These are phyloP conservation scores for Craspedostauros australis DNA, from an alignment of 108 stramenopile genomes.

Conservation along the genomic window DNA sequence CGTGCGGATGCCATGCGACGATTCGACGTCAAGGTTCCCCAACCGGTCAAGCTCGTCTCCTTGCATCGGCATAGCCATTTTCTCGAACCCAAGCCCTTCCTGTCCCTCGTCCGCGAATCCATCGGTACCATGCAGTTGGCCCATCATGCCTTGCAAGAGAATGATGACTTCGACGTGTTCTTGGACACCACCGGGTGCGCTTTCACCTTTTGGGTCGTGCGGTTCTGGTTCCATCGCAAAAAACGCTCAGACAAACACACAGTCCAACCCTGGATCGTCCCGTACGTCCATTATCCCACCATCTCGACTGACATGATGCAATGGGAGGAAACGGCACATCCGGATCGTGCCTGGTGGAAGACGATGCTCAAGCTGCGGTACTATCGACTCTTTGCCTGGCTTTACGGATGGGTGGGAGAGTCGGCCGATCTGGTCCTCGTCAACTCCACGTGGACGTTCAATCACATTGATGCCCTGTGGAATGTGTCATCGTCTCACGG, in stretches of 20 bases:
- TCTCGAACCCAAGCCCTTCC: constrained; percentile 22
- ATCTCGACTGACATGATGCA: constrained; percentile 98
- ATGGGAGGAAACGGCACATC: constrained; percentile 67
- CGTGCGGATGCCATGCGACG: constrained; percentile 23
- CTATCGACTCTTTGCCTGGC: constrained; percentile 79
- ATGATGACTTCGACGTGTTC: constrained; percentile 72
- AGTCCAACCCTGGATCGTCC: constrained; percentile 29
- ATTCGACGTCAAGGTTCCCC: constrained; percentile 24
- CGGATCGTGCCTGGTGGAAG: constrained; percentile 22
- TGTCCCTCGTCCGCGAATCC: constrained; percentile 88
- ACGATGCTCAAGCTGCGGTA: constrained; percentile 84
- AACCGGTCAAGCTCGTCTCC: constrained; percentile 15
- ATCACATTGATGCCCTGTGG: constrained; percentile 81
- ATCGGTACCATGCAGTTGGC: constrained; percentile 80
- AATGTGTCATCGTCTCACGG: too few species aligned
- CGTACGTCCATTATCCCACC: constrained; percentile 98
- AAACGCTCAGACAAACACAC: too few species aligned
- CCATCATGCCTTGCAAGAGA: constrained; percentile 40
- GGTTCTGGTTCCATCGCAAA: constrained; percentile 33
- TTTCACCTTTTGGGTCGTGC: constrained; percentile 87
- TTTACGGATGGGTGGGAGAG: constrained; percentile 78
- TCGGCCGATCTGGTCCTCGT: constrained; percentile 83
- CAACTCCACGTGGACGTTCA: constrained; percentile 94
- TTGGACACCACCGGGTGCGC: constrained; percentile 95
- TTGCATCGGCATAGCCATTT: constrained; percentile 21